phyloP scores from a whole-genome alignment of 2,329 filamentous ascomycete genomes.

The Alternaria panax region DNA sequence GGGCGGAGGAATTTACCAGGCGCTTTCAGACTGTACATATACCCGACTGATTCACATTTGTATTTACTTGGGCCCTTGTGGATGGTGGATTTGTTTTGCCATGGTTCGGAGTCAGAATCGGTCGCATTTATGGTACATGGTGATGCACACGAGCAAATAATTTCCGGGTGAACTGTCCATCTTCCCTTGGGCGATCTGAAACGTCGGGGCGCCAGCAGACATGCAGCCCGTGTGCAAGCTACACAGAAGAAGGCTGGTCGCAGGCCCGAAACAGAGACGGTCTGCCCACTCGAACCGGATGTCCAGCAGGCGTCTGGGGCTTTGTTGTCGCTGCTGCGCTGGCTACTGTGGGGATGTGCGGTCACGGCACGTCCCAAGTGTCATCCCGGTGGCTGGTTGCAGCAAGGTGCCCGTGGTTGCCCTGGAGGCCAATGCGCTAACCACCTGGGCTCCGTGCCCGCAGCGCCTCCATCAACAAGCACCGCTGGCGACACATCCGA shows the following conservation, averaged over 20 bases:
- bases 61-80: too few relatives aligned
- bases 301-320: neutral
- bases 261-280: neutral
- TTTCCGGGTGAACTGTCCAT: slow-evolving; percentile 1
- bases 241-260: neutral
- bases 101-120: neutral
- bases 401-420: slow-evolving; percentile 17
- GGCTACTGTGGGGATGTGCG: slow-evolving; percentile 11
- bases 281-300: neutral
- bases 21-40: slow-evolving; percentile 28
- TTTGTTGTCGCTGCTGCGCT: slow-evolving; percentile 14
- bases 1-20: neutral
- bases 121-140: neutral
- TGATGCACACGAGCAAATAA: slow-evolving; percentile 3
- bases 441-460: slow-evolving; percentile 19
- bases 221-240: neutral
- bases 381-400: slow-evolving; percentile 14
- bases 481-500: slow-evolving; percentile 33
- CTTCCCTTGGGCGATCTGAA: slow-evolving; percentile 2
- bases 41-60: slow-evolving; percentile 15
- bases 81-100: neutral
- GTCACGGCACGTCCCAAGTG: slow-evolving; percentile 9
- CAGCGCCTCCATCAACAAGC: slow-evolving; percentile 31
- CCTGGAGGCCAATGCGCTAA: slow-evolving; percentile 22
- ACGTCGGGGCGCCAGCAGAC: neutral